Evolutionary conservation across 805 yeast genomes (phyloP), one percentile per base, ranked within the genome.

Genomic region (Ogataea pignaliae): DNA sequence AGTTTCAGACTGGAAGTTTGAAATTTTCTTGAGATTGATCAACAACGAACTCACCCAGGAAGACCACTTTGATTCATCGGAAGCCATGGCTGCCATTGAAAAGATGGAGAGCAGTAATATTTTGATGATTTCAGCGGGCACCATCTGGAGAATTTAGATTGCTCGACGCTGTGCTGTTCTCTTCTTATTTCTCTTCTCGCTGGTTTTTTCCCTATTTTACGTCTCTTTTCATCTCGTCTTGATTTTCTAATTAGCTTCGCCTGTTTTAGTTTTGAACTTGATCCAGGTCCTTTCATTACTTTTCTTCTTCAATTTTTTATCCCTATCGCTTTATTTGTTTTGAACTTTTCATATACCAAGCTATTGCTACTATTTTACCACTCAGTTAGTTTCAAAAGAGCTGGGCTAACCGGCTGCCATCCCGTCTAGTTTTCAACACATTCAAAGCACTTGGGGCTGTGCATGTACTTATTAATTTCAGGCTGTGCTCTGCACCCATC

Each of bases 71-170:
- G 65, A 66, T 10, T 62, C 58, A 5, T 66, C 60, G 5, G 81
- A 75, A 52, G 76, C 72, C 37, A 52, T 60, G 12, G 70, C 69
- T 28, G 80, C 78, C 32, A 54, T 75, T 37, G 54, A 54, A 15
- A 54, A 64, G n/a, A 59, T 77, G 68, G 70, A 68, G 18, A 65
- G 60, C 3, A 69, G 70, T 45, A 75, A 76, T 45, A 68, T 73
- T 35, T 46, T 77, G 38, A 71, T 75, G 78, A 55, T 69, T 17
- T 67, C 76, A 10, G 81, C 73, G 26, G 74, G 68, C 28, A 67
- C 67, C 48, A 70, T 76, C 16, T 76, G 75, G 73, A 70, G 69
- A 56, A 70, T 74, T 36, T 66, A 45, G 42, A 39, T 14, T 40
- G 16, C 26, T 21, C 7, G 21, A 34, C 10, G 6, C 42, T 38